phyloP scores from a whole-genome alignment of 106 monocot species.

The Acorus gramineus region DNA sequence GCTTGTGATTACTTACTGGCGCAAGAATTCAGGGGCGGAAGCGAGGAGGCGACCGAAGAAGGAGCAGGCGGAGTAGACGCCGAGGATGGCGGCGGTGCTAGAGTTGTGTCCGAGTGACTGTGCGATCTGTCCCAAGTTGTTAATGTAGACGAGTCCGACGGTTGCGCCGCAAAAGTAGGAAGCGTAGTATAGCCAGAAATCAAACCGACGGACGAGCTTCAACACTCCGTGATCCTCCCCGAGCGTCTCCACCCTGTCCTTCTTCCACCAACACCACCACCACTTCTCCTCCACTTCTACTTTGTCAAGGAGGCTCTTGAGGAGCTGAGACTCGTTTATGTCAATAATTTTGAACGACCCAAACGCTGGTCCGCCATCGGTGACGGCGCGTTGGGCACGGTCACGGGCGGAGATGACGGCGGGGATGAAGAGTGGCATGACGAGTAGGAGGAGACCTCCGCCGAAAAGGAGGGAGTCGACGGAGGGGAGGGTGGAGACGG shows the following conservation, averaged over 20 bases:
- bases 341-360: not conserved
- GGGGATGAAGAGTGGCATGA: constrained; percentile 54
- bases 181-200: constrained; percentile 76
- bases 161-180: constrained; percentile 84
- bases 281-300: not conserved
- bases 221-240: constrained; percentile 58
- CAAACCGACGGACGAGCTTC: constrained; percentile 32
- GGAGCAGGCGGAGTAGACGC: constrained; percentile 78
- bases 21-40: constrained; percentile 55
- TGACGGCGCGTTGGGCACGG: constrained; percentile 25
- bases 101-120: constrained; percentile 49
- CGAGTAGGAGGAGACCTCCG: constrained; percentile 50
- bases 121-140: constrained; percentile 77
- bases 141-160: constrained; percentile 77
- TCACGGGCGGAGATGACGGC: constrained; percentile 27
- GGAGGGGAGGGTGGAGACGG: constrained; percentile 13
- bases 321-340: constrained; percentile 5
- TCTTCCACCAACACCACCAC: constrained; percentile 14
- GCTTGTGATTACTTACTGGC: constrained; percentile 21
- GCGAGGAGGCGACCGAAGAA: constrained; percentile 83
- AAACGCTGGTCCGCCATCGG: constrained; percentile 7
- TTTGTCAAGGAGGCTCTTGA: constrained; percentile 19
- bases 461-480: constrained; percentile 31
- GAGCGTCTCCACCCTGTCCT: constrained; percentile 21
- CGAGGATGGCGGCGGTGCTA: constrained; percentile 33